phyloP scores from a whole-genome alignment of 495 filamentous ascomycete genomes.

The Penicillium psychrofluorescens region DNA sequence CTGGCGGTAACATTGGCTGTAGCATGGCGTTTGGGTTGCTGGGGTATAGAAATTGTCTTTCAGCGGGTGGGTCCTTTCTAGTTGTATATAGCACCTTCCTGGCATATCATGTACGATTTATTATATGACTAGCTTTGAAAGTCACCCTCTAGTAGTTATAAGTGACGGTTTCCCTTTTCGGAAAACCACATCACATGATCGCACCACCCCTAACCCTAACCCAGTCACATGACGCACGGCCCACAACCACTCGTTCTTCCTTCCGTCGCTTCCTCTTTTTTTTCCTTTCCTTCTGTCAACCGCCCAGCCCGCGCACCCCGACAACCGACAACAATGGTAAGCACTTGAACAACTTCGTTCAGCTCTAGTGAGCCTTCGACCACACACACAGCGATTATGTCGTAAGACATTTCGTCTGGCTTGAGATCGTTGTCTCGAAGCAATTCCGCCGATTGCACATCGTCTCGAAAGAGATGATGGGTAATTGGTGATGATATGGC shows the following conservation, averaged over 20 bases:
- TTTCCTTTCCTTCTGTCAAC: slow-evolving; percentile 29
- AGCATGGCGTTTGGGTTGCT: too few relatives aligned
- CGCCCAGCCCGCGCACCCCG: slow-evolving; percentile 36
- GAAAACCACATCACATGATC: slow-evolving; percentile 11
- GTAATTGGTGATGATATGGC: slow-evolving; percentile 68
- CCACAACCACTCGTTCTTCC: not conserved
- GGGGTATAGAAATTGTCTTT: not conserved
- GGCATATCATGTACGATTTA: too few relatives aligned
- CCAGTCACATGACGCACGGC: slow-evolving; percentile 18
- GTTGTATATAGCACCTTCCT: not conserved
- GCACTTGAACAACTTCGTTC: slow-evolving; percentile 27
- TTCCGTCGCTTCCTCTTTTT: slow-evolving; percentile 2
- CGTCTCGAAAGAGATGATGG: slow-evolving; percentile 30
- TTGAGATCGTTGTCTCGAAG: slow-evolving; percentile 33
- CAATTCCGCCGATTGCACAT: slow-evolving; percentile 32
- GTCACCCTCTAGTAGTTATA: too few relatives aligned
- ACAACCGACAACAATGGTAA: slow-evolving; percentile 47
- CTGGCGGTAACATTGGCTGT: slow-evolving; percentile 26
- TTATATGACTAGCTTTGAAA: too few relatives aligned
- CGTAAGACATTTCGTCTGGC: slow-evolving; percentile 24
- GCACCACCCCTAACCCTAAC: slow-evolving; percentile 33
- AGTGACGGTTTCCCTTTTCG: too few relatives aligned
- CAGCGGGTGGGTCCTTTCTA: not conserved
- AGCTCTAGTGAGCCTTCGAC: slow-evolving; percentile 20
- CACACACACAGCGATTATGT: slow-evolving; percentile 27